A percentile compares a stretch with the other conserved stretches of the same genome.
These are phyloP conservation scores for Coemansia sp. DNA, from an alignment of 192 early-diverging fungal species.

Conservation along the genomic window DNA sequence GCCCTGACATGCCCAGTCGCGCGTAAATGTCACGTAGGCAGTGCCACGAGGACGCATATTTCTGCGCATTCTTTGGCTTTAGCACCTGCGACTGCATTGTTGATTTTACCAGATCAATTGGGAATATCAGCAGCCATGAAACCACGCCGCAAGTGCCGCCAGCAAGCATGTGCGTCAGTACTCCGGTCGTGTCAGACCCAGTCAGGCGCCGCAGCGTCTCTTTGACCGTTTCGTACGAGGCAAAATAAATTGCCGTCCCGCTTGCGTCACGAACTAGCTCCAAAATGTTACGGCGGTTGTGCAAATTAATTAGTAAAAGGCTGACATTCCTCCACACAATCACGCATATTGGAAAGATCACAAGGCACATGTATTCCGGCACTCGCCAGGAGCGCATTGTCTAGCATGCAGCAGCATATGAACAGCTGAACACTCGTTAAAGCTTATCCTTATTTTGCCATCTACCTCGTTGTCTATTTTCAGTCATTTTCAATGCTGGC, in stretches of 20 bases:
- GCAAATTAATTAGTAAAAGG: not conserved
- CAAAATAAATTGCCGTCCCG: slow-evolving; percentile 75
- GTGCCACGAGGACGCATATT: slow-evolving; percentile 51
- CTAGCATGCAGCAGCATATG: not conserved
- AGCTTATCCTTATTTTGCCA: not conserved
- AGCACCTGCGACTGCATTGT: slow-evolving; percentile 74
- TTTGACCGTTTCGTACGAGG: slow-evolving; percentile 63
- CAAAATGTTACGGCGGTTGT: not conserved
- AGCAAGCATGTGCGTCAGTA: slow-evolving; percentile 71
- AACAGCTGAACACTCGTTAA: not conserved
- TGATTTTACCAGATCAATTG: slow-evolving; percentile 75
- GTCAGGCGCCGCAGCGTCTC: slow-evolving; percentile 48
- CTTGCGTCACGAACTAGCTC: slow-evolving; percentile 59
- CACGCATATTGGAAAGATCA: not conserved
- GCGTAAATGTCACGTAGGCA: slow-evolving; percentile 57
- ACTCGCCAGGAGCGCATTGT: not conserved
- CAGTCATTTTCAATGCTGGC: not conserved
- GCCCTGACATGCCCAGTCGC: slow-evolving; percentile 58
- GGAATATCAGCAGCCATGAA: slow-evolving; percentile 78
- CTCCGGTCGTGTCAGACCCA: slow-evolving; percentile 54
- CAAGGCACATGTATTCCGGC: not conserved
- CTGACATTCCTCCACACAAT: not conserved
- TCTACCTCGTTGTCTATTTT: not conserved
- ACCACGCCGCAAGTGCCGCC: slow-evolving; percentile 76
- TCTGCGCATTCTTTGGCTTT: slow-evolving; percentile 41